Evolutionary conservation across 225 moss, liverwort and hornwort species (phyloP).

Genomic region (Pleurozium schreberi): DNA sequence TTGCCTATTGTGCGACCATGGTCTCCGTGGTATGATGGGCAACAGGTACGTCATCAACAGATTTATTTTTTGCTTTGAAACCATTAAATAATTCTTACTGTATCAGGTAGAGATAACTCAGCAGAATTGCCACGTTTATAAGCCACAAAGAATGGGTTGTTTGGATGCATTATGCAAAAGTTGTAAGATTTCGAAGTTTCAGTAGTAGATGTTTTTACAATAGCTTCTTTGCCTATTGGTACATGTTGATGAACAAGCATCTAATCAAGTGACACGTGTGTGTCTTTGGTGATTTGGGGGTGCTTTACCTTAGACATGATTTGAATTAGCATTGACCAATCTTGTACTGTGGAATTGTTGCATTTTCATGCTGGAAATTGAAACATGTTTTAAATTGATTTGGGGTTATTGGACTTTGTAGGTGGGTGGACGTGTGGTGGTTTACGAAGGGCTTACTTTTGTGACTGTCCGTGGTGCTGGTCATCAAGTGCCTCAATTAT

Average conservation of each 20-base stretch:
- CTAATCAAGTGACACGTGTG: background rate
- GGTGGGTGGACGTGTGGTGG: constrained; percentile 50
- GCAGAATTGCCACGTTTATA: background rate
- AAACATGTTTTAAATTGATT: background rate
- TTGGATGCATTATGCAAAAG: background rate
- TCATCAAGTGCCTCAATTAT: constrained; percentile 53
- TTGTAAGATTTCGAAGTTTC: background rate
- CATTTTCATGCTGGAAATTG: background rate
- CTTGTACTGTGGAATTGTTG: too few species aligned
- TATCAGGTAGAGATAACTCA: too few species aligned
- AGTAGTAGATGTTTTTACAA: background rate
- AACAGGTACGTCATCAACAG: constrained; percentile 8
- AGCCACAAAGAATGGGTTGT: background rate
- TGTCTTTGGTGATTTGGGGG: background rate
- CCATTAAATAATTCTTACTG: background rate
- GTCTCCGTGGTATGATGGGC: constrained; percentile 39
- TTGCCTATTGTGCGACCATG: constrained; percentile 13
- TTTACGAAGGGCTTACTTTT: constrained; percentile 35
- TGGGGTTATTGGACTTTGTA: background rate
- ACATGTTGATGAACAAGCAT: background rate
- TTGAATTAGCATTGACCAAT: too few species aligned
- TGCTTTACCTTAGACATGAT: too few species aligned
- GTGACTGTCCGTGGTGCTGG: constrained; percentile 56
- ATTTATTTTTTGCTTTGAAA: background rate
- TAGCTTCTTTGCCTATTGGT: background rate